phyloP scores from a whole-genome alignment of 768 basidiomycete species.

The Dioszegia hungarica region DNA sequence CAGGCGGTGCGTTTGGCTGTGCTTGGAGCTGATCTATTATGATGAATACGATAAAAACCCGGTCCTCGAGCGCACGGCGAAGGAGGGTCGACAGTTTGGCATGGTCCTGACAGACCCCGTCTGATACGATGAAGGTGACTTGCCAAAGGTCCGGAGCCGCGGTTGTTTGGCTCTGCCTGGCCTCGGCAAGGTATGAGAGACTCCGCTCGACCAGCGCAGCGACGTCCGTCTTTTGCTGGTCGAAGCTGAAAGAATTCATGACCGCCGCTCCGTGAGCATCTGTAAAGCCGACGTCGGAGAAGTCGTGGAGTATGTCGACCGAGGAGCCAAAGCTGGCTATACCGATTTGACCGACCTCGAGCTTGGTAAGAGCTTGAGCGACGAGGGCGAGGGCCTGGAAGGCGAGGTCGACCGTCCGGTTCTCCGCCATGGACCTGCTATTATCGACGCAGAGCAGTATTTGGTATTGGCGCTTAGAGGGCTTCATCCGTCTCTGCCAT shows the following conservation, averaged over 20 bases:
- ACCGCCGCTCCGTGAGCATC: constrained; percentile 75
- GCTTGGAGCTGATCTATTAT: constrained; percentile 80
- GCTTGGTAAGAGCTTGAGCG: constrained; percentile 77
- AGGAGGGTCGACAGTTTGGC: constrained; percentile 72
- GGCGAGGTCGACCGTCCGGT: constrained; percentile 84
- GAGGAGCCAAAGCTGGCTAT: constrained; percentile 84
- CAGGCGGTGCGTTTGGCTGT: constrained; percentile 15
- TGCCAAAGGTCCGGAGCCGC: constrained; percentile 88
- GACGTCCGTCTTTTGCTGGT: constrained; percentile 84
- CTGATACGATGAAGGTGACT: constrained; percentile 94
- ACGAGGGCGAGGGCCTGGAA: constrained; percentile 90
- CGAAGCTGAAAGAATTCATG: constrained; percentile 78
- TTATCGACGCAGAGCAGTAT: constrained; percentile 91
- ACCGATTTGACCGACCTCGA: constrained; percentile 92
- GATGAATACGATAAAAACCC: constrained; percentile 93
- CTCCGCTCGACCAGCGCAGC: constrained; percentile 74
- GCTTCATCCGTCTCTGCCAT: constrained; percentile 90
- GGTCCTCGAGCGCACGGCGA: constrained; percentile 78
- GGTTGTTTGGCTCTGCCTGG: constrained; percentile 60
- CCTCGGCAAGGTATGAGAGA: constrained; percentile 66
- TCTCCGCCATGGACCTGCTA: constrained; percentile 93
- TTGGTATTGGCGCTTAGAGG: constrained; percentile 92
- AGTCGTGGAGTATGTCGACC: constrained; percentile 83
- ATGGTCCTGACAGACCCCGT: constrained; percentile 98
- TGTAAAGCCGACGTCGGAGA: constrained; percentile 67